Base-by-base conservation (phyloP, 805 yeast genomes). In the Lipomyces sp. region DNA sequence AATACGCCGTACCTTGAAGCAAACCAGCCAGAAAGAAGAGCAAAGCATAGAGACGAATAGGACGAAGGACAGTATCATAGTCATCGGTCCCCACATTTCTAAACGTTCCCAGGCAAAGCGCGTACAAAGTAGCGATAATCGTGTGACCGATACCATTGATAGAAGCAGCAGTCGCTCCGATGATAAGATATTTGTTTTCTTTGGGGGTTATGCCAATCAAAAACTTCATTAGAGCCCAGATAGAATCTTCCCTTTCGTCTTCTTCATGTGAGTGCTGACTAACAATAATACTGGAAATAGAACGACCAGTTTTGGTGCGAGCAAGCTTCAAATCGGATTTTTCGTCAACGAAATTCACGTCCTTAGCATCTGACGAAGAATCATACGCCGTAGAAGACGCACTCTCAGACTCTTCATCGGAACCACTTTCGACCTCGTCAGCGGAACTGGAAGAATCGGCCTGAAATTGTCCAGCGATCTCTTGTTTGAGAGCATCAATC, bases 401-500 rank as follows among this genome's bases (percentile, higher is more conserved):
- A 18, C 23, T 16, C 16, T 32, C 49, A 8, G 23, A 8, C 22
- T 49, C 48, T 10, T 26, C 7, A 33, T 32, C 43, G 14, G 43
- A 77, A 75, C 57, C 72, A 68, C n/a, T n/a, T n/a, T n/a, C 35
- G 2, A 32, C 31, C 36, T 48, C 52, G 29, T 48, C 47, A 14
- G n/a, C 23, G 21, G 36, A 36, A 6, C 18, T 40, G 6, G 32
- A 43, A n/a, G 34, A 16, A 36, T 22, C 37, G 23, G 16, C 37
- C 32, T 43, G 19, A 7, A 22, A 31, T 14, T 41, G 51, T 32
- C 24, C 51, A 2, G 42, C 45, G 21, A 19, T 14, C n/a, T 34
- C 43, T 19, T 45, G 35, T 11, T 39, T 36, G 43, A 37, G 28
- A 19, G 45, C 43, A 33, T 47, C 51, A 38, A 38, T 61, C 48